These are phyloP conservation scores for Metschnikowia cerradonensis DNA, from an alignment of 805 yeast genomes.

Conservation along the genomic window DNA sequence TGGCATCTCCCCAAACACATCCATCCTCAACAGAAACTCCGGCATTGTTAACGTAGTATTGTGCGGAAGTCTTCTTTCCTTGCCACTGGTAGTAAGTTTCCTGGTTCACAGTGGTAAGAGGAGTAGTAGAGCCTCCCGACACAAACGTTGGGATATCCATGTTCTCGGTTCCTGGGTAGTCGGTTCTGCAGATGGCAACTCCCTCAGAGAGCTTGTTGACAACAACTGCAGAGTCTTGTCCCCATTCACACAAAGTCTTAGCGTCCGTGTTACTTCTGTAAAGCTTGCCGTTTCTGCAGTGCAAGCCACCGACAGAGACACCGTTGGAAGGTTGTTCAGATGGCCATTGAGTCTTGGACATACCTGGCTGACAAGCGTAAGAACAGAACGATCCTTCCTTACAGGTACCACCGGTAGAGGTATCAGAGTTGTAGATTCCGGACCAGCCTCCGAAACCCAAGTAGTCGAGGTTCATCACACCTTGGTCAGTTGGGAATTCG, in stretches of 20 bases:
- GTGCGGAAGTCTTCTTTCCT: slow-evolving; percentile 83
- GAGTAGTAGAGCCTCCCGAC: slow-evolving; percentile 57
- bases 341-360: slow-evolving; percentile 99
- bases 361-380: slow-evolving; percentile 97
- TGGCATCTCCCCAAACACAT: slow-evolving; percentile 86
- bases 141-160: slow-evolving; percentile 93
- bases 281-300: slow-evolving; percentile 78
- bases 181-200: slow-evolving; percentile 95
- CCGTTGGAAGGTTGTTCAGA: slow-evolving; percentile 80
- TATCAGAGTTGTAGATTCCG: slow-evolving; percentile 60
- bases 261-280: slow-evolving; percentile 71
- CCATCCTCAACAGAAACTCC: slow-evolving; percentile 90
- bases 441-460: slow-evolving; percentile 81
- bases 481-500: slow-evolving; percentile 74
- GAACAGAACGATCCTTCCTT: slow-evolving; percentile 92
- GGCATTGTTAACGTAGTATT: slow-evolving; percentile 95
- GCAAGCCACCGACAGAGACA: slow-evolving; percentile 89
- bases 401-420: slow-evolving; percentile 67
- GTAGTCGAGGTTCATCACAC: slow-evolving; percentile 71
- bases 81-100: slow-evolving; percentile 73
- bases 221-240: slow-evolving; percentile 63
- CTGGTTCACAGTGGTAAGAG: slow-evolving; percentile 77
- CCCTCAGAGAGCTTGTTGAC: slow-evolving; percentile 57
- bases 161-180: slow-evolving; percentile 98
- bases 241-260: slow-evolving; percentile 84